Evolutionary conservation across 129 eudicot genomes (phyloP), one percentile per base, ranked within the genome.

Genomic region (Oenanthe sinensis): DNA sequence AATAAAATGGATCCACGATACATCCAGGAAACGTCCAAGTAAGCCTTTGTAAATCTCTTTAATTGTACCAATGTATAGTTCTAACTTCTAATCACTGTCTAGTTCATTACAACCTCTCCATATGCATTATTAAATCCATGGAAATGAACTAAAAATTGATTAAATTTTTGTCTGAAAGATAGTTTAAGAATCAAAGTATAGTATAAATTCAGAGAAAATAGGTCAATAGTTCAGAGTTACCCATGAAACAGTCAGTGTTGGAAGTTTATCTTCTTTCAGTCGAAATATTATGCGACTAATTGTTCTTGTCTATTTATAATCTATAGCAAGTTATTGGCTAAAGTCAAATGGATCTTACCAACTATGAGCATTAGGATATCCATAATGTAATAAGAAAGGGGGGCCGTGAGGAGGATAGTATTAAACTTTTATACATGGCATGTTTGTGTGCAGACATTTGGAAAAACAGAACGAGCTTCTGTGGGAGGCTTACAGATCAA

Each of bases 381-480:
- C 0, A 26, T 4, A 67, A 33, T 11, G 73, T 30, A n/a, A 67
- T 33, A 14, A 6, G 63, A 3, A 3, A 8, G 43, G n/a, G 15
- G 39, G 73, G 43, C 5, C 5, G 2, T 33, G 73, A 20, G n/a
- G 19, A 14, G 44, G 22, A 70, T 70, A 3, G 36, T 63, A 3
- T 76, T 36, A 24, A 50, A n/a, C 46, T 40, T 17, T 26, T 45
- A 76, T 79, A 44, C 8, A 8, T 60, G 68, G 15, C 68, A 33
- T 74, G n/a, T 12, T 26, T 17, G 71, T 83, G 52, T 82, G 82
- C 74, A 92, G 95, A 88, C 98, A 93, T 81, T 84, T 93, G 91
- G 98, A 87, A 89, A 93, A 93, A 88, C 95, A 93, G 86, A 71
- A 84, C 54, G 95, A 91, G 83, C 89, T 89, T 44, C 85, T 93